phyloP scores from a whole-genome alignment of 768 basidiomycete genomes.

The Brasilioporus rufonigricans region DNA sequence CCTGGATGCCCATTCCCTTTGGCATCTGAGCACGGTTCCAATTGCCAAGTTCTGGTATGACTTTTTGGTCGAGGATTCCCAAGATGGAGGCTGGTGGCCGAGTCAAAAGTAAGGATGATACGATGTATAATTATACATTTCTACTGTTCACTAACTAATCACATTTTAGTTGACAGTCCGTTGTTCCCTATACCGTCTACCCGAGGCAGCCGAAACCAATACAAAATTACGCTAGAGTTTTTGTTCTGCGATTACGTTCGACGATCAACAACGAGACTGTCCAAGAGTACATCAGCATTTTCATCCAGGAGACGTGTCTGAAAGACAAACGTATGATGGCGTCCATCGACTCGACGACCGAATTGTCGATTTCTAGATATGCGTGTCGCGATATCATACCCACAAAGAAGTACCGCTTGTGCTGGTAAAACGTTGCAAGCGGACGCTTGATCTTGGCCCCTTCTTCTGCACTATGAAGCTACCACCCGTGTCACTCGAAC shows the following conservation, averaged over 20 bases:
- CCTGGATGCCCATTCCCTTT: constrained; percentile 89
- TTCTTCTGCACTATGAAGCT: constrained; percentile 28
- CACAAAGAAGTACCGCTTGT: constrained; percentile 34
- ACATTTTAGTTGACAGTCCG: constrained; percentile 15
- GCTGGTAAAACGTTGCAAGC: constrained; percentile 34
- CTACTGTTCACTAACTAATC: constrained; percentile 10
- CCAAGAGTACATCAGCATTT: neutral
- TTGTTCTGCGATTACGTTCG: constrained; percentile 27
- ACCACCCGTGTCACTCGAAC: neutral
- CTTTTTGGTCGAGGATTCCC: constrained; percentile 74
- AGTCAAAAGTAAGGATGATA: constrained; percentile 29
- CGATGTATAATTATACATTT: neutral
- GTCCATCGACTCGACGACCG: constrained; percentile 34
- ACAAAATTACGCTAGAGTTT: constrained; percentile 6
- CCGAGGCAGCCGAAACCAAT: neutral
- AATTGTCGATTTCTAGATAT: constrained; percentile 35
- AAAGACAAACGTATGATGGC: constrained; percentile 32
- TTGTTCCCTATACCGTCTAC: neutral
- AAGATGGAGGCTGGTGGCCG: constrained; percentile 65
- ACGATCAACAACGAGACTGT: constrained; percentile 35
- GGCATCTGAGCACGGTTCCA: constrained; percentile 86
- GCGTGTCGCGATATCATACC: constrained; percentile 36
- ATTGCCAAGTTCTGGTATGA: constrained; percentile 81
- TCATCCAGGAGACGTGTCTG: neutral
- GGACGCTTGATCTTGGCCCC: constrained; percentile 25